Base-by-base conservation (phyloP, 495 filamentous ascomycete species). In the Chaetomium cochliodes region DNA sequence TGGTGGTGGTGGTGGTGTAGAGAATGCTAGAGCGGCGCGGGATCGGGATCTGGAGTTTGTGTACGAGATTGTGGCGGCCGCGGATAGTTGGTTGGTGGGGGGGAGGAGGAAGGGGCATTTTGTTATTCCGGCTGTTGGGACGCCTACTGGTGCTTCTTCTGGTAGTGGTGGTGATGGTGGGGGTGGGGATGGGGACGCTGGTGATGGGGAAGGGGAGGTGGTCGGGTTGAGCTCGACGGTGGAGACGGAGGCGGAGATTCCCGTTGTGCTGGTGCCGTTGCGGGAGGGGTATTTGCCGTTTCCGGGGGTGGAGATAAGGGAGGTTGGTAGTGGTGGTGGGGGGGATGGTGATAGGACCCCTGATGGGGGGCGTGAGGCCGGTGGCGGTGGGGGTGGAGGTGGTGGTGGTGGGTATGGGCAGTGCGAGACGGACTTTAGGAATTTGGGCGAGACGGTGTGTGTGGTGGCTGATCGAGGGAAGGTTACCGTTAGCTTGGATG, bases 41-140 rank as follows among this genome's bases (percentile, higher is more conserved):
- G 76, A 75, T 11, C 75, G 81, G 22, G 79, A 87, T 41, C 76
- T 94, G 2, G 87, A 92, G 69, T 97, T 97, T 74, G 84, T 87
- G 64, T 96, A 92, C 74, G 92, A 96, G 69, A 73, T 98, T 13
- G 85, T 89, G 46, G 88, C 90, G 13, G 85, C 88, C 41, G 74
- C 85, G 0, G 92, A 96, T 15, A 79, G 81, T 1, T 98, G 93
- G 93, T 82, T 96, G 1, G 77, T 98, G 5, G 92, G 92, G 33
- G 94, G 96, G 0, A 83, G 87, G 42, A 82, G 90, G 25, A 88
- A 89, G 63, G 88, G 86, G 0, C 90, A 91, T 66, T 96, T 96
- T 74, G 82, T 84, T 3, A 87, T 85, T 28, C 80, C 78, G 2
- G 70, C 68, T 5, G 70, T 71, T n/a, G 22, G 9, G 13, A 16